Conservation (phyloP, 2,329 filamentous ascomycete genomes). For the Aspergillus sp. region DNA sequence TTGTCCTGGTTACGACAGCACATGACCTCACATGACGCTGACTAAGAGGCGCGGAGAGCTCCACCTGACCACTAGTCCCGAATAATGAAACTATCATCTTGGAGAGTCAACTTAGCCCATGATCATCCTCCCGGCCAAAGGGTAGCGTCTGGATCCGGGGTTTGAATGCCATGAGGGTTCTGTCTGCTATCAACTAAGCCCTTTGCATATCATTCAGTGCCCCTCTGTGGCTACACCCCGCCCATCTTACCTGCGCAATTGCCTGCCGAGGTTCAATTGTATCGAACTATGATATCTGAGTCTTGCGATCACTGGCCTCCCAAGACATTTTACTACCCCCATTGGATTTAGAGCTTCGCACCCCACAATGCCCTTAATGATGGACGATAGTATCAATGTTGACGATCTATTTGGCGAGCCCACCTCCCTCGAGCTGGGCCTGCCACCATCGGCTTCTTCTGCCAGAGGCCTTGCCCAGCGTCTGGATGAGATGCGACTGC, state of each 20-base stretch:
- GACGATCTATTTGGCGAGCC: slow-evolving; percentile 75
- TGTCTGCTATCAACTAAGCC: background rate
- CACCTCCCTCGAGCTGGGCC: slow-evolving; percentile 58
- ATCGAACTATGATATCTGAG: slow-evolving; percentile 16
- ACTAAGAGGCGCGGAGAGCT: slow-evolving; percentile 17
- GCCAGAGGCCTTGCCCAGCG: slow-evolving; percentile 70
- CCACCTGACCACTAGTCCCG: slow-evolving; percentile 14
- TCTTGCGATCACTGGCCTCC: slow-evolving; percentile 6
- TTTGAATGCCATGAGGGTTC: background rate
- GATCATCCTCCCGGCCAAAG: background rate
- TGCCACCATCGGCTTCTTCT: slow-evolving; percentile 50
- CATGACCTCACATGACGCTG: slow-evolving; percentile 23
- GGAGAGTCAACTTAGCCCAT: slow-evolving; percentile 2
- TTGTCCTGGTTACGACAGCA: slow-evolving; percentile 25
- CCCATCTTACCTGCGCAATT: background rate
- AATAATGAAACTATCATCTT: slow-evolving; percentile 8
- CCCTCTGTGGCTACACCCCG: background rate
- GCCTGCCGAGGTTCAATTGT: background rate
- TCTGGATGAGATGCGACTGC: slow-evolving; percentile 72
- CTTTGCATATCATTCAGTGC: background rate
- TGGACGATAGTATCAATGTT: slow-evolving; percentile 62
- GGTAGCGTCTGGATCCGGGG: background rate
- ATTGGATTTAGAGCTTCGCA: background rate
- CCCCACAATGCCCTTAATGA: slow-evolving; percentile 53
- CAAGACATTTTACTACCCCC: background rate